Evolutionary conservation across 2,329 filamentous ascomycete species (phyloP).

Genomic region (Phaeosphaeria sp.): DNA sequence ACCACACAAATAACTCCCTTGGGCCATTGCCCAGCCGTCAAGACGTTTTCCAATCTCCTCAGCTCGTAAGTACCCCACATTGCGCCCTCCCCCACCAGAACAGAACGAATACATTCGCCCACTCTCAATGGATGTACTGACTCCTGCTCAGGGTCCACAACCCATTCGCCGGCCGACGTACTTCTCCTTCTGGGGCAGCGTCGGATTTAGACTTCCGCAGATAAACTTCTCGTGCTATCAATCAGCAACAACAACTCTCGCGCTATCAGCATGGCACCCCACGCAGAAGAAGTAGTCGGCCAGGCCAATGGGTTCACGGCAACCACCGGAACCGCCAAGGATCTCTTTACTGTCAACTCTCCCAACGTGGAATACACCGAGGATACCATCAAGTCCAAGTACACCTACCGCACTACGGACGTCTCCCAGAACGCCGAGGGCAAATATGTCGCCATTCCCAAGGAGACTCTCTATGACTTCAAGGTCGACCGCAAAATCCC

Average conservation of each 20-base stretch:
- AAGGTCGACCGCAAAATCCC: constrained; percentile 93
- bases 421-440: constrained; percentile 75
- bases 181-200: constrained; percentile 84
- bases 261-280: constrained; percentile 80
- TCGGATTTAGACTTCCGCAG: constrained; percentile 60
- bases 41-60: constrained; percentile 98
- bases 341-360: constrained; percentile 85
- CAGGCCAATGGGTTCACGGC: constrained; percentile 59
- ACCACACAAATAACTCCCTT: constrained; percentile 27
- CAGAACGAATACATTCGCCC: not conserved
- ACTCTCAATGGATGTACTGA: constrained; percentile 24
- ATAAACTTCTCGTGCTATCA: constrained; percentile 35
- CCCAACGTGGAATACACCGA: constrained; percentile 93
- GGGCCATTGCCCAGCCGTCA: constrained; percentile 68
- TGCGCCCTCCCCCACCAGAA: not conserved
- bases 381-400: constrained; percentile 87
- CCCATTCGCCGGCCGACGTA: constrained; percentile 96
- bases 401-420: constrained; percentile 93
- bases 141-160: constrained; percentile 74
- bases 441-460: constrained; percentile 82
- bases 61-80: constrained; percentile 76
- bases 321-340: constrained; percentile 56
- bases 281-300: constrained; percentile 73
- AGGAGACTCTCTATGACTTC: constrained; percentile 94
- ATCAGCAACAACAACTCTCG: constrained; percentile 28